Base-by-base conservation (phyloP, 176 grass and related monocot genomes). In the Phoenix dactylifera region DNA sequence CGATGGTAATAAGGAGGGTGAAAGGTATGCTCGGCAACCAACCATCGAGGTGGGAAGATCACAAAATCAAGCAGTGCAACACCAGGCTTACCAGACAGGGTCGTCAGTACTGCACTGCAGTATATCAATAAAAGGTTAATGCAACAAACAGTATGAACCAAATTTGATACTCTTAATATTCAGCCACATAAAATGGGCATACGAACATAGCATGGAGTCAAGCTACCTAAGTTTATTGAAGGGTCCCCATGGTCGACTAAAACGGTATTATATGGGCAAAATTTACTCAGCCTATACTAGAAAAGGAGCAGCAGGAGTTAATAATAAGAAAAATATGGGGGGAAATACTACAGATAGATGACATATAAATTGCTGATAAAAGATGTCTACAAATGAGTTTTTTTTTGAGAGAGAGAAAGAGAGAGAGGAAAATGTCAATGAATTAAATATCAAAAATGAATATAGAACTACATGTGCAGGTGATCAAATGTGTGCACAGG, bases 1-100 rank as follows among this genome's bases (percentile, higher is more conserved):
- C 87, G 77, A 16, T 97, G 92, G 44, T 91, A 97, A 65, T 91
- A 88, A 2, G 92, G 87, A 35, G 92, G 92, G 0, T 87, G 68
- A 66, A 97, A 97, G 14, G 92, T 97, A 55, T 91, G 82, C 20
- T 97, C 92, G 25, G 84, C 92, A 24, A 91, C 92, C 68, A 91
- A 29, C 92, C 92, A 97, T 60, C 87, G 68, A 0, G 87, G 86
- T 24, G 92, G 84, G 68, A 97, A 97, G 61, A 91, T 73, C 49
- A 97, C 92, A 22, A 91, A 97, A 78, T 97, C 92, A 73, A 97
- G 87, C 29, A 97, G 22, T 4, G 84, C 92, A 1, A 91, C 87
- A 23, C 87, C 87, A 22, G 75, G 78, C 65, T 97, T 97, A 67
- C 91, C 81, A 19, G 87, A 88, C 32, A 78, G 87, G 15, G 87